Conservation (phyloP, 78 protist species). For the Dictyostelium firmibasis region DNA sequence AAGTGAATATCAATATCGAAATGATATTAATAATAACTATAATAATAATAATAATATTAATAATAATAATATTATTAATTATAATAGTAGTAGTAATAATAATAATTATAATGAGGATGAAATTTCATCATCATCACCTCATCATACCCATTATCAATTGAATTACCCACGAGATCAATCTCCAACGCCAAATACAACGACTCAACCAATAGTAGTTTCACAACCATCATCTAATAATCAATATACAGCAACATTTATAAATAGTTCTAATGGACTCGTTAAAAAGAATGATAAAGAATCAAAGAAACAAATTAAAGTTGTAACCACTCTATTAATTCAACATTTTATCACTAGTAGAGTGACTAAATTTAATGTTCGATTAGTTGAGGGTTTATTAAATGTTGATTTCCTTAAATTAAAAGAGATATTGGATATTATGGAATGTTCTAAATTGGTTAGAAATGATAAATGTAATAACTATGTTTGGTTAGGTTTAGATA, state of each 20-base stretch:
- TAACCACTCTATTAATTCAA: not conserved
- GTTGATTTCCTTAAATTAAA: not conserved
- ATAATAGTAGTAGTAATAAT: not conserved
- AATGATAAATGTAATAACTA: not conserved
- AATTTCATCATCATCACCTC: not conserved
- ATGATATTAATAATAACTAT: too few relatives aligned
- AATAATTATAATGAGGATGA: not conserved
- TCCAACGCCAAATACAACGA: not conserved
- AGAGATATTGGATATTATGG: not conserved
- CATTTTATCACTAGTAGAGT: not conserved
- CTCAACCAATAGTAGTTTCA: not conserved
- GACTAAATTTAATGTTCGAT: not conserved
- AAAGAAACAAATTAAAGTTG: not conserved
- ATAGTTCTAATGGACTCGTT: not conserved
- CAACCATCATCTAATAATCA: not conserved
- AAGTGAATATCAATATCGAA: not conserved
- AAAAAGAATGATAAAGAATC: not conserved
- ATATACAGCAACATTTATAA: not conserved
- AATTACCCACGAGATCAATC: not conserved
- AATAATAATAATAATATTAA: not conserved
- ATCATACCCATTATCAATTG: not conserved
- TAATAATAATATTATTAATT: not conserved
- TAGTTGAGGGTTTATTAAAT: not conserved
- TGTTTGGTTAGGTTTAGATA: not conserved
- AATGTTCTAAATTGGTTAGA: slow-evolving; percentile 6